Evolutionary conservation across 2,329 filamentous ascomycete genomes (phyloP).

Genomic region (Venturia carpophila): DNA sequence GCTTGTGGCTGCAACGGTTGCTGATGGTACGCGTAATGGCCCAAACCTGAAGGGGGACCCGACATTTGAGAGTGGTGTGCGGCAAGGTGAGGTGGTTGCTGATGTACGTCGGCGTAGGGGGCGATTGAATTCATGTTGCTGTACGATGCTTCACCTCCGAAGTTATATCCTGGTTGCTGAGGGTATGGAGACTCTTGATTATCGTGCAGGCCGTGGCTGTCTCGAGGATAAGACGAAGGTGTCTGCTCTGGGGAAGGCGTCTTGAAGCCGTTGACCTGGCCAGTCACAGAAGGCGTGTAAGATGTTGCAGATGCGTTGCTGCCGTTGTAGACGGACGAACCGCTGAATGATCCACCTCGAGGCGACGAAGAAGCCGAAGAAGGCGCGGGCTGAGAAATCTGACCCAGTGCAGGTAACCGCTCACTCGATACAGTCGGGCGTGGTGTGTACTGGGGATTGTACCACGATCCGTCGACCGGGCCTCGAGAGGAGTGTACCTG

Average conservation of each 20-base stretch:
- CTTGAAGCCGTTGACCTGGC: conserved; percentile 52
- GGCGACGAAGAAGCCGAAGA: conserved; percentile 65
- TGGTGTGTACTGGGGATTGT: conserved; percentile 58
- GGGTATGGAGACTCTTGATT: conserved; percentile 35
- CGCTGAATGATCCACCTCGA: conserved; percentile 67
- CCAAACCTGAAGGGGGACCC: conserved; percentile 63
- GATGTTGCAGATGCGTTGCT: conserved; percentile 50
- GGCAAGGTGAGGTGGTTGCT: conserved; percentile 60
- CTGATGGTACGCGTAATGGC: conserved; percentile 73
- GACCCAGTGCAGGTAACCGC: conserved; percentile 53
- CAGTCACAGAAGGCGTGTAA: conserved; percentile 48
- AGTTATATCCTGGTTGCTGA: conserved; percentile 27
- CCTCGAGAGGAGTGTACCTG: conserved; percentile 69
- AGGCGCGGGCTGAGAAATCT: conserved; percentile 56
- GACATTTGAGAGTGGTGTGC: conserved; percentile 69
- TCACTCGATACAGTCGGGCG: conserved; percentile 62
- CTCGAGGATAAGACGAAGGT: conserved; percentile 36
- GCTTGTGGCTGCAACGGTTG: conserved; percentile 63
- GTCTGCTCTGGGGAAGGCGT: conserved; percentile 67
- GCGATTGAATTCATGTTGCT: conserved; percentile 72
- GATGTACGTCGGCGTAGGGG: conserved; percentile 77
- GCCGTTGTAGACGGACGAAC: conserved; percentile 41
- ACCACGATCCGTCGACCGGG: conserved; percentile 61
- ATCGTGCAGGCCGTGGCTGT: conserved; percentile 32
- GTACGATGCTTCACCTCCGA: conserved; percentile 28